Base-by-base conservation (phyloP, 1,284 basidiomycete genomes). In the Mycena sp. region DNA sequence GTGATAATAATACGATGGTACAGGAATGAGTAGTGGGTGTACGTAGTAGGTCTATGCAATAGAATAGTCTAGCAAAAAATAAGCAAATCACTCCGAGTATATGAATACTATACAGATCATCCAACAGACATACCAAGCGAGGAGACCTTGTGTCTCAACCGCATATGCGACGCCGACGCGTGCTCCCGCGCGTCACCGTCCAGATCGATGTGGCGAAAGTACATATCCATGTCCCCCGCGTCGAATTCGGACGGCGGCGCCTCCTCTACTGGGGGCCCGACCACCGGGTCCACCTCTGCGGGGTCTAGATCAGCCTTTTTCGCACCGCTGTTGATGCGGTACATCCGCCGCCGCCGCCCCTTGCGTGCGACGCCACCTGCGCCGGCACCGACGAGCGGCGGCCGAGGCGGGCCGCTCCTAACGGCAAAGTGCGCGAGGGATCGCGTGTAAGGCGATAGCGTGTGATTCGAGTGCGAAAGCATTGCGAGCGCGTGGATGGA, bases 401-500 rank as follows among this genome's bases (percentile, higher is more conserved):
- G 79, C 61, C 85, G 82, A 50, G 84, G 91, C 2, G 92, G 94
- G 38, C 91, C 91, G 64, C 91, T 93, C 25, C 95, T 85, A 3
- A 96, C 94, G 5, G 94, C 94, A 73, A 96, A 96, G 77, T 97
- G 95, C 65, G 92, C 89, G 45, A 95, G 83, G 6, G 90, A 90
- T 50, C 94, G 86, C 11, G 95, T 96, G 76, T 95, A 97, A 0
- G 95, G 95, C 1, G 92, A 94, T 2, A 98, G 80, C 0, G 95
- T 98, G 72, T 96, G 95, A 69, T 96, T 94, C 3, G 93, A 94
- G 67, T 91, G 85, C 23, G 87, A 90, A 58, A 98, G 85, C 3
- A 92, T 93, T 19, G 92, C 90, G 19, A 98, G 81, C 66, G 96
- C 92, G 51, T 91, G 91, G 23, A 96, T 83, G 9, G 88, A 87